These are phyloP conservation scores for Willaertia magna DNA, from an alignment of 208 protist genomes.

Conservation along the genomic window DNA sequence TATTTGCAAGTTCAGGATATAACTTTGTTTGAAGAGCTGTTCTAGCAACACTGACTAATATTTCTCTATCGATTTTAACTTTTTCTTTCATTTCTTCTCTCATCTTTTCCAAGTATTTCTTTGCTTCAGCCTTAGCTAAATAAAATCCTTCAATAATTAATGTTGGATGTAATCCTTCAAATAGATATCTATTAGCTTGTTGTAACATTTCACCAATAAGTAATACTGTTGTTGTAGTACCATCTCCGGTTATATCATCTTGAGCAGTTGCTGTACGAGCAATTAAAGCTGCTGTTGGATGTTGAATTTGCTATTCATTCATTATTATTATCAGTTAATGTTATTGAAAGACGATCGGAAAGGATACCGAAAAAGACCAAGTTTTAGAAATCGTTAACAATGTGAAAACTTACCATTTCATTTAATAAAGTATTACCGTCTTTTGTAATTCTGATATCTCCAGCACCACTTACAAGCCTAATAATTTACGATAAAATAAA, in stretches of 20 bases:
- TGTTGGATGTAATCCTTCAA: slow-evolving; percentile 96
- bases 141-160: slow-evolving; percentile 95
- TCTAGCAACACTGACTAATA: slow-evolving; percentile 83
- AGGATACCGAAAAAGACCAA: too few species aligned
- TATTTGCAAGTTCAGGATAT: slow-evolving; percentile 44
- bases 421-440: slow-evolving; percentile 97
- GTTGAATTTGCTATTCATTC: slow-evolving; percentile 86
- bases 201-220: slow-evolving; percentile 98
- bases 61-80: slow-evolving; percentile 57
- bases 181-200: slow-evolving; percentile 89
- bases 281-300: slow-evolving; percentile 97
- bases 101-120: slow-evolving; percentile 68
- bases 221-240: slow-evolving; percentile 96
- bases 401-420: slow-evolving; percentile 85
- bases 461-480: slow-evolving; percentile 91
- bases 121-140: slow-evolving; percentile 69
- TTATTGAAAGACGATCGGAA: background rate
- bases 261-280: slow-evolving; percentile 95
- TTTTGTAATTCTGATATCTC: slow-evolving; percentile 99
- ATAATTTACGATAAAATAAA: slow-evolving; percentile 13
- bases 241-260: slow-evolving; percentile 99
- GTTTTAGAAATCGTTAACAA: too few species aligned
- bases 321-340: background rate
- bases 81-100: slow-evolving; percentile 50
- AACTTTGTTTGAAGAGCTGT: slow-evolving; percentile 90